phyloP scores from a whole-genome alignment of 495 filamentous ascomycete genomes.

The Neurospora sp. region DNA sequence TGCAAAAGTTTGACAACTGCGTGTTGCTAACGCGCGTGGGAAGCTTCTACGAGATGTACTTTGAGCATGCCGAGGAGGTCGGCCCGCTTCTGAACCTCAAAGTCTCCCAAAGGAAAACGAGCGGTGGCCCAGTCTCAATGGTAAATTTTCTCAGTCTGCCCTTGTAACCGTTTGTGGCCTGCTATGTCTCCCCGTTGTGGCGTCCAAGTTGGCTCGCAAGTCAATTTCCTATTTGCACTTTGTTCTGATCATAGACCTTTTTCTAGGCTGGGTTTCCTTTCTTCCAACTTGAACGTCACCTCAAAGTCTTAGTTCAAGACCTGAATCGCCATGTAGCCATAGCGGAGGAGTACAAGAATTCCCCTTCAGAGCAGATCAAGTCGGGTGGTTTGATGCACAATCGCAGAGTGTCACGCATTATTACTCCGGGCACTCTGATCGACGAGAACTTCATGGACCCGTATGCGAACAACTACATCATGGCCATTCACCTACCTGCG shows the following conservation, averaged over 20 bases:
- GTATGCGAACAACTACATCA: conserved; percentile 81
- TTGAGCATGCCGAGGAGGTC: conserved; percentile 82
- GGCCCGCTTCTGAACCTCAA: conserved; percentile 83
- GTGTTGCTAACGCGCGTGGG: conserved; percentile 85
- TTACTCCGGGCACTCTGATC: conserved; percentile 91
- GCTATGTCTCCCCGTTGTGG: not conserved
- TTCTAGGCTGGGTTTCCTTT: conserved; percentile 80
- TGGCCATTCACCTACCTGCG: conserved; percentile 53
- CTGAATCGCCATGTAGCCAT: conserved; percentile 84
- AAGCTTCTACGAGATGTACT: conserved; percentile 94
- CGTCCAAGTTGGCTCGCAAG: not conserved
- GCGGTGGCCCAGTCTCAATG: conserved; percentile 68
- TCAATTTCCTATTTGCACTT: not conserved
- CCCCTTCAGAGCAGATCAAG: conserved; percentile 53
- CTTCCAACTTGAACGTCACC: conserved; percentile 80
- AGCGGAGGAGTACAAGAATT: conserved; percentile 78
- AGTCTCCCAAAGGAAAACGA: conserved; percentile 69
- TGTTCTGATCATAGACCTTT: conserved; percentile 19
- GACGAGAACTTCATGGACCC: conserved; percentile 96
- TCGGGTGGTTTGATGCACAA: conserved; percentile 72
- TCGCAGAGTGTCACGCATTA: conserved; percentile 70
- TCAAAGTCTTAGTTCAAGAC: conserved; percentile 89
- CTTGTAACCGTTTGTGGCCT: not conserved
- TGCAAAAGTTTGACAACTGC: conserved; percentile 81
- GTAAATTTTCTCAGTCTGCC: conserved; percentile 29